These are phyloP conservation scores for Stagonosporopsis rhizophila DNA, from an alignment of 2,329 filamentous ascomycete genomes.

Conservation along the genomic window DNA sequence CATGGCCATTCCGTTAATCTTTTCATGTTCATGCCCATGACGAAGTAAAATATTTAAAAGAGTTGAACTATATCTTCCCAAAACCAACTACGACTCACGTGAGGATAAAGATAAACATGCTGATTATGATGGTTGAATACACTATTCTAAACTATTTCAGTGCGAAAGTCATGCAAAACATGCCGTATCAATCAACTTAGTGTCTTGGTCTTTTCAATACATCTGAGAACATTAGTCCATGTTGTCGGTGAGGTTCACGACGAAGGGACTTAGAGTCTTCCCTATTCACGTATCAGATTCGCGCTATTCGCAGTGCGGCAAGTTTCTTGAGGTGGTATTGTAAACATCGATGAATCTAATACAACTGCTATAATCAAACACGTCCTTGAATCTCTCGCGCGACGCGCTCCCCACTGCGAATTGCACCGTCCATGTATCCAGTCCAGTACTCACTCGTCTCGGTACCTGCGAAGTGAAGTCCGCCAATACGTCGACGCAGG, in stretches of 20 bases:
- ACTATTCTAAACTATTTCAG: background rate
- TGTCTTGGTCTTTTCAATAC: too few relatives aligned
- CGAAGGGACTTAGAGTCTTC: too few relatives aligned
- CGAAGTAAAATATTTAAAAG: background rate
- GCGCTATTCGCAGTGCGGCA: too few relatives aligned
- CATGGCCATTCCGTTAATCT: background rate
- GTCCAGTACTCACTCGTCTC: slow-evolving; percentile 63
- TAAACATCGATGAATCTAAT: too few relatives aligned
- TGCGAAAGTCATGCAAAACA: too few relatives aligned
- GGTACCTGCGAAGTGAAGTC: slow-evolving; percentile 63
- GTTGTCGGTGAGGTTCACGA: too few relatives aligned
- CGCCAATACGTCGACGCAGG: slow-evolving; percentile 34
- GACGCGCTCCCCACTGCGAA: slow-evolving; percentile 58
- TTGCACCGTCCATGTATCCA: slow-evolving; percentile 66
- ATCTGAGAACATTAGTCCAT: too few relatives aligned
- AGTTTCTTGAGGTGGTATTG: too few relatives aligned
- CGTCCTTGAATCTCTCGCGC: slow-evolving; percentile 52
- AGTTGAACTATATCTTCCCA: background rate
- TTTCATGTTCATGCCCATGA: background rate
- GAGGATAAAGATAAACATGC: background rate
- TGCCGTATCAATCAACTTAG: too few relatives aligned
- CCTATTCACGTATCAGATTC: too few relatives aligned
- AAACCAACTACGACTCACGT: background rate
- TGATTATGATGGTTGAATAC: background rate
- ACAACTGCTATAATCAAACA: background rate